Evolutionary conservation across 1,139 yeast genomes (phyloP), one percentile per base, ranked within the genome.

Genomic region (Debaryomyces nepalensis): DNA sequence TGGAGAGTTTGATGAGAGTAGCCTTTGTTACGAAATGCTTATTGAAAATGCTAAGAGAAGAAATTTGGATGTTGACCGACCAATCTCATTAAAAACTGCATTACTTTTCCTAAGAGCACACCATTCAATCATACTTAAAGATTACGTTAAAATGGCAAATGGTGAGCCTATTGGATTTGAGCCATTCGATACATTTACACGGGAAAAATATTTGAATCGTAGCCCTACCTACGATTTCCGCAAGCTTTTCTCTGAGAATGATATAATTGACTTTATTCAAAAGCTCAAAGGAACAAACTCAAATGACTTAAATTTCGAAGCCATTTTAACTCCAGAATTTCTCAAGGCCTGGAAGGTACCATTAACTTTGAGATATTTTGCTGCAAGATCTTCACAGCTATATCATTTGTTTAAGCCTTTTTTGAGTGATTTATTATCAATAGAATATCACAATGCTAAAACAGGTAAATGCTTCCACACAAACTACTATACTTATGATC

Each of bases 281-380:
- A 30, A 36, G 27, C 10, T 34, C 16, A 19, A 34, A 24, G 29
- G 19, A 18, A 14, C n/a, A 4, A 36, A 32, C 1, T 43, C 39
- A 3, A 53, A 51, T 33, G 26, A 50, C 26, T 44, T 53, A 4
- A 40, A 48, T 16, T 43, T 49, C 7, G 33, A 37, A n/a, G 26
- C 7, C 10, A 19, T 29, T 8, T 45, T 43, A 5, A 32, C 38
- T 3, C 16, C 33, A 21, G 48, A 50, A 14, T 53, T 68, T 9
- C 55, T 70, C 12, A 57, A 50, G 3, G 42, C 51, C 2, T 84
- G 90, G 90, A 54, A 60, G 39, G 62, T 43, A 2, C 81, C 86
- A 1, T 70, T 81, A 12, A 83, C 89, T 0, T 55, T 82, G 29
- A 59, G 81, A 40, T 78, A 78, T 50, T 69, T 84, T 44, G 78